Evolutionary conservation across 1,139 yeast genomes (phyloP).

Genomic region (Tardiomyces depauwii): DNA sequence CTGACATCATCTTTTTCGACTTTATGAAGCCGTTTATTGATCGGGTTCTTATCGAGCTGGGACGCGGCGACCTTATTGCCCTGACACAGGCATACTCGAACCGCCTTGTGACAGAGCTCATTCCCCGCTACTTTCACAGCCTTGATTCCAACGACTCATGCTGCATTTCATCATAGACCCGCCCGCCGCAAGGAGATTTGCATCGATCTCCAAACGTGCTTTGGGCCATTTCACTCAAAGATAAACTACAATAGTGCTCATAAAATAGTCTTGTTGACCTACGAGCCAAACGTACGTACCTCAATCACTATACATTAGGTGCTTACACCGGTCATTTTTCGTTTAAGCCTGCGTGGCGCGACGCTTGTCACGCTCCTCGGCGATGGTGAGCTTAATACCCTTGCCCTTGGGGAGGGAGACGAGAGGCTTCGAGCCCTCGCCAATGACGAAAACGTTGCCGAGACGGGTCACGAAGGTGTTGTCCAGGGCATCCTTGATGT

Average conservation of each 20-base stretch:
- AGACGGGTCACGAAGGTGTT: constrained; percentile 98
- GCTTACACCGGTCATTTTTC: constrained; percentile 4
- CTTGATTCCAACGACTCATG: neutral
- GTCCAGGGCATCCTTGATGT: constrained; percentile 94
- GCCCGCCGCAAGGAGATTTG: no score
- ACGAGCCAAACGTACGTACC: neutral
- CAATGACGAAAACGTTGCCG: constrained; percentile 91
- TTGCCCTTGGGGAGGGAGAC: constrained; percentile 99
- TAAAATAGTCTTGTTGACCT: no score
- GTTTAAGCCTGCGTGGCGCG: constrained; percentile 29
- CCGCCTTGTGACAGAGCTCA: constrained; percentile 37
- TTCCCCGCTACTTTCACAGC: constrained; percentile 19
- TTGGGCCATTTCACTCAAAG: no score
- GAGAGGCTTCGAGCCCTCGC: constrained; percentile 97
- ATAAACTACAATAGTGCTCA: no score
- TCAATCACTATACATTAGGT: constrained; percentile 8
- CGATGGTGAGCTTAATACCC: constrained; percentile 95
- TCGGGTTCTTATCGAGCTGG: constrained; percentile 22
- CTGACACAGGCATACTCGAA: constrained; percentile 34
- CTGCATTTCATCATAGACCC: no score
- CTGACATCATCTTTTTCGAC: constrained; percentile 69
- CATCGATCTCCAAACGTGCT: no score
- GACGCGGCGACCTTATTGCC: constrained; percentile 7
- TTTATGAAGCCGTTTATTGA: constrained; percentile 55
- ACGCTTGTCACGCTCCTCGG: constrained; percentile 99